Evolutionary conservation across 352 stramenopile species (phyloP), one percentile per base, ranked within the genome.

Genomic region (Phytophthora multivora): DNA sequence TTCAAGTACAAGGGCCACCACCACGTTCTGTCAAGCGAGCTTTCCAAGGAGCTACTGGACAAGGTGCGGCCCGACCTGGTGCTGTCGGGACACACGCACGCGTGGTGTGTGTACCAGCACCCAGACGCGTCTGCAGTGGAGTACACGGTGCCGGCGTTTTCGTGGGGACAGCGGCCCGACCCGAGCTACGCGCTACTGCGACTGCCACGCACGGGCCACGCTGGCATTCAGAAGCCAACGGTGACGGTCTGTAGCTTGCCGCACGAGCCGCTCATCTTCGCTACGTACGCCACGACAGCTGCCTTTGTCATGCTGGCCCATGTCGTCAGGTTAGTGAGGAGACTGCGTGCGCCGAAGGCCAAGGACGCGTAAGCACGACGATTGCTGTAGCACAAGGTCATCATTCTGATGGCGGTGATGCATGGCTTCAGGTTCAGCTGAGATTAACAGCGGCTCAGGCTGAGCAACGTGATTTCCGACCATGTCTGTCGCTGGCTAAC

Each of bases 81-180:
- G 25, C 70, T 94, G 21, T 92, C 85, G 8, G 85, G 80, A 6
- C 85, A 92, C 50, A 94, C 83, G 5, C 85, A 94, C 56, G 80
- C 83, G 4, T 90, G 74, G 72, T 94, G 85, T 63, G 60, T 48
- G 39, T 85, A 78, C 30, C 31, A 73, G 2, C 83, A 90, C 54
- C 26, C 40, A 6, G 28, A 47, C 1, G 46, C 45, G n/a, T 15
- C 50, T 5, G 53, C 62, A 18, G 59, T 51, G 57, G 85, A 94
- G 75, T 89, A 78, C 51, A 94, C 85, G 4, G 51, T 91, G 4
- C 81, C 85, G 5, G 61, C 85, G n/a, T 91, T 94, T 51, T 83
- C 85, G 33, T 94, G 85, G 85, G 80, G 83, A 4, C 82, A 91
- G 71, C 85, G 85, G 8, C 85, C 85, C 0, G 81, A 94, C 35